These are phyloP conservation scores for Aspergillus ustus DNA, from an alignment of 2,329 filamentous ascomycete genomes.

Conservation along the genomic window DNA sequence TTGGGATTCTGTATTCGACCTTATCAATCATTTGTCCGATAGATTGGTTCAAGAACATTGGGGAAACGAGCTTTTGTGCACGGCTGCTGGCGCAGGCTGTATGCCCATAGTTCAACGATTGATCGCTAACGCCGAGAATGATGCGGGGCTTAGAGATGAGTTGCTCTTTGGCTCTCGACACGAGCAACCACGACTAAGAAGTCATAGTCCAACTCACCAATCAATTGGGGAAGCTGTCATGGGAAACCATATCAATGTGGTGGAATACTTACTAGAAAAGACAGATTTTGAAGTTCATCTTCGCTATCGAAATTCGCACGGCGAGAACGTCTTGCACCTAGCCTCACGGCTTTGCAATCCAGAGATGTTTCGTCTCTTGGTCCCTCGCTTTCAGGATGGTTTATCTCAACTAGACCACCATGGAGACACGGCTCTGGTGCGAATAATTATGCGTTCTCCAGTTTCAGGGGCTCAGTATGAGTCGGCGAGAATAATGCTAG, in stretches of 20 bases:
- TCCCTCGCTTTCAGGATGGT: constrained; percentile 16
- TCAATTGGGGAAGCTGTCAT: constrained; percentile 6
- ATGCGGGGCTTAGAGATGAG: not conserved
- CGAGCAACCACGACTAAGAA: not conserved
- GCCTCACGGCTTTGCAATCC: constrained; percentile 24
- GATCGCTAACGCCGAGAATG: not conserved
- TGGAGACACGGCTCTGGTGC: constrained; percentile 14
- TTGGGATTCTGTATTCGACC: constrained; percentile 18
- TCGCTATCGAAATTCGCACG: constrained; percentile 18
- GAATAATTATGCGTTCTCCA: constrained; percentile 12
- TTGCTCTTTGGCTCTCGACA: not conserved
- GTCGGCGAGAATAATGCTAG: constrained; percentile 14
- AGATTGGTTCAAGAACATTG: constrained; percentile 29
- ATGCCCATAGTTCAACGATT: constrained; percentile 30
- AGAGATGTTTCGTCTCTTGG: constrained; percentile 19
- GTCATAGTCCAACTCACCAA: not conserved
- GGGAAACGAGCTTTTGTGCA: constrained; percentile 30
- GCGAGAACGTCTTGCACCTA: constrained; percentile 23
- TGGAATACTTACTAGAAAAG: no score
- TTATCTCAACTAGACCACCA: constrained; percentile 17
- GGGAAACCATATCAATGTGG: no score
- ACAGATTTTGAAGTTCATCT: constrained; percentile 23
- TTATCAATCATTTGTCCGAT: constrained; percentile 26
- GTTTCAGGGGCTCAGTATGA: constrained; percentile 13
- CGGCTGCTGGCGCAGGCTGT: constrained; percentile 30